A percentile compares a stretch with the other conserved stretches of the same genome.
Conservation (phyloP, 306 rosid genomes). For the Fagus sylvatica region DNA sequence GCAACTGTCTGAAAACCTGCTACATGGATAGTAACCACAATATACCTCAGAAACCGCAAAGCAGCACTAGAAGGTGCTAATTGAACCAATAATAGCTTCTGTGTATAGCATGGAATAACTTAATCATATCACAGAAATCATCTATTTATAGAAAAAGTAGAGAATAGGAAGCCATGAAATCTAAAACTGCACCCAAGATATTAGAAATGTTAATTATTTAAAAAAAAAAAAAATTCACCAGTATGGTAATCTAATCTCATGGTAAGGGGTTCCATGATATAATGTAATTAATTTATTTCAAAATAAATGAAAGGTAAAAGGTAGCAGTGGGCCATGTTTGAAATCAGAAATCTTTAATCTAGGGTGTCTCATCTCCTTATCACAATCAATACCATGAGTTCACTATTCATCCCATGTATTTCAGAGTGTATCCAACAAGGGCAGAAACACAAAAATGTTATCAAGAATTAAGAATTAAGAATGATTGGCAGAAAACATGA, state of each 20-base stretch:
- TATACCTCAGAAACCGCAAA: slow-evolving; percentile 78
- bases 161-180: not conserved
- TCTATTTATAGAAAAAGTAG: not conserved
- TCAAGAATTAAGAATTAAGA: not conserved
- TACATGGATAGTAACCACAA: slow-evolving; percentile 89
- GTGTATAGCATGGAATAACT: slow-evolving; percentile 15
- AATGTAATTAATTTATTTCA: not conserved
- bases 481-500: too few relatives aligned
- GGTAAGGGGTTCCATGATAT: not conserved
- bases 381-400: not conserved
- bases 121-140: slow-evolving; percentile 24
- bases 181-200: not conserved
- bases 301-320: not conserved
- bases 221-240: not conserved
- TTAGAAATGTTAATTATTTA: too few relatives aligned
- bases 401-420: not conserved
- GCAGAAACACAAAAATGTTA: not conserved
- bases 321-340: not conserved
- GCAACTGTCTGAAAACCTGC: slow-evolving; percentile 99
- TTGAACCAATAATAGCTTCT: slow-evolving; percentile 35
- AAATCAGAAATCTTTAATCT: not conserved
- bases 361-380: not conserved
- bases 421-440: not conserved
- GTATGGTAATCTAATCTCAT: not conserved
- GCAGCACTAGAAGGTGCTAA: slow-evolving; percentile 37